Base-by-base conservation (phyloP, 2,329 filamentous ascomycete genomes). In the Sclerotinia glacialis region DNA sequence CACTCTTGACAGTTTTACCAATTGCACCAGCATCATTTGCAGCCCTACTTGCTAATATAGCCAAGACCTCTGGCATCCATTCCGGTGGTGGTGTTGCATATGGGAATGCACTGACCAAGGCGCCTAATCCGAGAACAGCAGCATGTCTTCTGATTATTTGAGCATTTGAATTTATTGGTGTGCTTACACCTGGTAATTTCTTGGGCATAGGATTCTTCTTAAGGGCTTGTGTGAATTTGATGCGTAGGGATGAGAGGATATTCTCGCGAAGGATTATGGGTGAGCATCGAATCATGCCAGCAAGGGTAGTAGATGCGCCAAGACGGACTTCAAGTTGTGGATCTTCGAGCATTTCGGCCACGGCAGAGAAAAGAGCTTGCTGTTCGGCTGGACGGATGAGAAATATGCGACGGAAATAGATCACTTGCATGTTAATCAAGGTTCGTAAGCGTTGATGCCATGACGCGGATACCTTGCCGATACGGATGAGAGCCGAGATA, bases 271-370 rank as follows among this genome's bases (percentile, higher is more conserved):
- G 88, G 1, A 80, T 85, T 37, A 88, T 83, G 0, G 95, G 93
- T 4, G 94, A 98, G 81, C 95, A 99, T 66, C 95, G 89, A 71
- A 99, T 96, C 95, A 99, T 99, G 72, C 95, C 96, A 1, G 93
- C 94, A 3, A 99, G 83, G 0, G 95, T 99, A 0, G 92, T 90
- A 6, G 91, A 90, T n/a, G 96, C 95, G 54, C 93, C 93, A 49
- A 93, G 90, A 50, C 95, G 91, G 42, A 99, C 95, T 79, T 99
- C 95, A 52, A 97, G 89, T 78, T 99, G 95, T 2, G 87, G 77
- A 74, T 99, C 95, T 68, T 91, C 87, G 8, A 99, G 85, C 96
- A 99, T 99, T 72, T 90, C 91, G 50, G 93, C 92, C n/a, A 99
- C 93, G 65, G 93, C 96, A 54, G 90, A 88, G 76, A 98, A 96